Evolutionary conservation across 2,329 filamentous ascomycete genomes (phyloP).

Genomic region (Ophiobolus disseminans): DNA sequence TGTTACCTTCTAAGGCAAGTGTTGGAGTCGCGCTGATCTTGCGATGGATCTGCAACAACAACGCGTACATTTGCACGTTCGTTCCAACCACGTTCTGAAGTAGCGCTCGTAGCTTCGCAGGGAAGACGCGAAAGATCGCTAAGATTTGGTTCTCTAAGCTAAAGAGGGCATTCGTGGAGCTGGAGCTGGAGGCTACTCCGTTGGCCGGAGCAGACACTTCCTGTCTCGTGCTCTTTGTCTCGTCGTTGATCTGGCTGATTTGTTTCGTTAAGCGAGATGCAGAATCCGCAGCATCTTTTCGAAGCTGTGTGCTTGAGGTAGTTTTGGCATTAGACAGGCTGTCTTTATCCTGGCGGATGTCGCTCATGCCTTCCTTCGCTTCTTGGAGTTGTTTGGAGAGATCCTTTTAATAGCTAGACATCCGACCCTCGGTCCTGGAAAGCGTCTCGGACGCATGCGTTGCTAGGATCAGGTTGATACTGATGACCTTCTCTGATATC

Average conservation of each 20-base stretch:
- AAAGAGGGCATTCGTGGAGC: too few species aligned
- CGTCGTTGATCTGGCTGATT: too few species aligned
- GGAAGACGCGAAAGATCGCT: background rate
- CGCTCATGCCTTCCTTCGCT: background rate
- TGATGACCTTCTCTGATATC: conserved; percentile 25
- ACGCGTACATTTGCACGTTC: conserved; percentile 4
- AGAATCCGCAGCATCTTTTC: too few species aligned
- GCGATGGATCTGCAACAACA: conserved; percentile 4
- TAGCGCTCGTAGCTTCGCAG: background rate
- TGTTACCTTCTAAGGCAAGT: background rate
- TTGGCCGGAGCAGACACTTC: too few species aligned
- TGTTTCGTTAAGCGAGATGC: too few species aligned
- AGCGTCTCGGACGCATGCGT: conserved; percentile 18
- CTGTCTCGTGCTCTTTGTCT: too few species aligned
- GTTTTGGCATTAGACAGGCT: too few species aligned
- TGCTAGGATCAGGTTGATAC: conserved; percentile 28
- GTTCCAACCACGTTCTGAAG: background rate
- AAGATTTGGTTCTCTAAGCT: too few species aligned
- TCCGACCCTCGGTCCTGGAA: background rate
- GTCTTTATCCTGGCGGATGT: background rate
- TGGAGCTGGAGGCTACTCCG: too few species aligned
- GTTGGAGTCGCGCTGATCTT: conserved; percentile 2
- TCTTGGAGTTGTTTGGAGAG: background rate
- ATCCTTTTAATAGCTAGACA: background rate
- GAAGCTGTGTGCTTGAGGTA: too few species aligned